Evolutionary conservation across 257 asterid species (phyloP).

Genomic region (Gentiana dahurica): DNA sequence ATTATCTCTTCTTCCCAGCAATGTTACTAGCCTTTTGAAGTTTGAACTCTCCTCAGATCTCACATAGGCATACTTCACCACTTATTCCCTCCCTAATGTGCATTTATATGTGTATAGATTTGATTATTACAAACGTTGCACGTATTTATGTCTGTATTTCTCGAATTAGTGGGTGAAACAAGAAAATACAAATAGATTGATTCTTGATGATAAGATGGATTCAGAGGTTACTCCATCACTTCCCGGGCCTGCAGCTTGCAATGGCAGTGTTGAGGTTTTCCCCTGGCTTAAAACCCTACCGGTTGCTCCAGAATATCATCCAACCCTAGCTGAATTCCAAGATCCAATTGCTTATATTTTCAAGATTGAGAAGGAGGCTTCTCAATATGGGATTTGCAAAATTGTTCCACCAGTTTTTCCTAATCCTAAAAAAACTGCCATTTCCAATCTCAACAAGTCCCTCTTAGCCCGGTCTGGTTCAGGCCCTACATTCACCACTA

Average conservation of each 20-base stretch:
- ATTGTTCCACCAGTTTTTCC: conserved; percentile 86
- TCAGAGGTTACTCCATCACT: conserved; percentile 27
- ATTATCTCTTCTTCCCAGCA: too few species aligned
- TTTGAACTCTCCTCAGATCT: too few species aligned
- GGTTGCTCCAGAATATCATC: conserved; percentile 92
- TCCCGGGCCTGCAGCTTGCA: conserved; percentile 25
- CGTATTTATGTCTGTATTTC: too few species aligned
- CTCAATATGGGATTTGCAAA: conserved; percentile 88
- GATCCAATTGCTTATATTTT: conserved; percentile 99
- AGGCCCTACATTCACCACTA: conserved; percentile 75
- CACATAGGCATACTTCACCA: too few species aligned
- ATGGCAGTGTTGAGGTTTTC: conserved; percentile 57
- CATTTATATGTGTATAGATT: too few species aligned
- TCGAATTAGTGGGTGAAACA: too few species aligned
- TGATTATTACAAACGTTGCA: too few species aligned
- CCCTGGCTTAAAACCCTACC: conserved; percentile 92
- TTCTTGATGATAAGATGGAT: conserved; percentile 35
- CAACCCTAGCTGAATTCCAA: conserved; percentile 80
- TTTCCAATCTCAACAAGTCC: conserved; percentile 67
- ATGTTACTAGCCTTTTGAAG: too few species aligned
- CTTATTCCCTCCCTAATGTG: too few species aligned
- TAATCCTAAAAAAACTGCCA: conserved; percentile 46
- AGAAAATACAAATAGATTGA: too few species aligned
- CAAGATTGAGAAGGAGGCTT: conserved; percentile 94
- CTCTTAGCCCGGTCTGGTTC: conserved; percentile 56